These are phyloP conservation scores for Aspergillus proliferans DNA, from an alignment of 2,329 filamentous ascomycete genomes.

Conservation along the genomic window DNA sequence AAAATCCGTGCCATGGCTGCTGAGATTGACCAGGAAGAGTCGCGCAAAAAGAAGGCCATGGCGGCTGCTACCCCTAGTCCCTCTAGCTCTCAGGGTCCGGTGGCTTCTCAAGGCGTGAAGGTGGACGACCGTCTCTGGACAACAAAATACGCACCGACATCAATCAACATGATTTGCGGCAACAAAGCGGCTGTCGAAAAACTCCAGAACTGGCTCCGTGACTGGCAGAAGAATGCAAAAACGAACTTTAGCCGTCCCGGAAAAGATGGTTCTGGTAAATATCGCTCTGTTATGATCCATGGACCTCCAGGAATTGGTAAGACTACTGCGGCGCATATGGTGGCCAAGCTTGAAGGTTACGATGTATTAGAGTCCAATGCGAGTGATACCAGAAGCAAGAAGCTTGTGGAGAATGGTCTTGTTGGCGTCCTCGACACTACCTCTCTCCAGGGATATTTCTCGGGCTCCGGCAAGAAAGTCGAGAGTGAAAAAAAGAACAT, in stretches of 20 bases:
- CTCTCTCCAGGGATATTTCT: conserved; percentile 85
- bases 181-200: conserved; percentile 89
- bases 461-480: conserved; percentile 72
- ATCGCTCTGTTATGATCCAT: conserved; percentile 88
- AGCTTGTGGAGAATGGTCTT: conserved; percentile 82
- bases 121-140: conserved; percentile 74
- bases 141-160: conserved; percentile 85
- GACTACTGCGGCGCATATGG: conserved; percentile 90
- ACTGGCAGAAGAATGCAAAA: conserved; percentile 73
- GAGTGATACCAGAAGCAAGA: conserved; percentile 93
- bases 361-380: conserved; percentile 94
- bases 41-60: conserved; percentile 32
- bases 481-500: conserved; percentile 83
- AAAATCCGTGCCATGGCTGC: conserved; percentile 73
- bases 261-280: conserved; percentile 73
- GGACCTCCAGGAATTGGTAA: conserved; percentile 96
- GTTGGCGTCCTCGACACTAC: conserved; percentile 89
- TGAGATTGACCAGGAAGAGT: conserved; percentile 81
- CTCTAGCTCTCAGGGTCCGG: conserved; percentile 43
- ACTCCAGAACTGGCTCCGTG: conserved; percentile 78
- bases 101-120: conserved; percentile 33
- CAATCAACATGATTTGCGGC: conserved; percentile 82
- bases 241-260: conserved; percentile 77
- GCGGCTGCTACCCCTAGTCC: conserved; percentile 44
- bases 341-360: conserved; percentile 86